Evolutionary conservation across 805 yeast species (phyloP).

Genomic region (Kazachstania psychrophila): DNA sequence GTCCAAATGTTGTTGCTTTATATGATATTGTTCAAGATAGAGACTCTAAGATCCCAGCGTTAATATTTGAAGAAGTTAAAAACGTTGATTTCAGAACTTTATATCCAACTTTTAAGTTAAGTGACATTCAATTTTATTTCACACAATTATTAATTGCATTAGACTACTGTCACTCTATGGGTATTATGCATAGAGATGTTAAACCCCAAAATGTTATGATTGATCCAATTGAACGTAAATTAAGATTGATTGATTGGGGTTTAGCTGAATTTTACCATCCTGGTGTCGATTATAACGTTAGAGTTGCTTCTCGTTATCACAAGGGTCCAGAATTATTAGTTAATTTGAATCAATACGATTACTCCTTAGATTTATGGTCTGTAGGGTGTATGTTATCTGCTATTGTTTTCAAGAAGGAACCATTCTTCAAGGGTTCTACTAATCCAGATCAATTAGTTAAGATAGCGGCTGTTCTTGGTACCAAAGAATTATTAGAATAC

Average conservation of each 20-base stretch:
- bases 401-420: constrained; percentile 80
- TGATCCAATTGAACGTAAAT: constrained; percentile 53
- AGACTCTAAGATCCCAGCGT: constrained; percentile 75
- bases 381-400: constrained; percentile 88
- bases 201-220: constrained; percentile 93
- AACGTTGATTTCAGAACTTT: constrained; percentile 80
- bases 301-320: constrained; percentile 86
- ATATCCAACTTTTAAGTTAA: constrained; percentile 68
- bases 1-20: constrained; percentile 69
- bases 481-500: constrained; percentile 62
- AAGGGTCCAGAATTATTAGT: constrained; percentile 88
- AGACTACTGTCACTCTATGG: constrained; percentile 86
- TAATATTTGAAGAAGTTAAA: constrained; percentile 75
- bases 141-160: constrained; percentile 72
- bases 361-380: constrained; percentile 84
- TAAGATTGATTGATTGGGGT: constrained; percentile 90
- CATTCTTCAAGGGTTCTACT: constrained; percentile 85
- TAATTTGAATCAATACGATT: constrained; percentile 75
- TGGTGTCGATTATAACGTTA: constrained; percentile 80
- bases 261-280: constrained; percentile 88
- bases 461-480: constrained; percentile 80
- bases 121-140: constrained; percentile 77
- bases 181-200: constrained; percentile 90
- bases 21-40: constrained; percentile 85
- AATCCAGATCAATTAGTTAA: constrained; percentile 88